Conservation (phyloP, 306 rosid genomes). For the Malus fusca region DNA sequence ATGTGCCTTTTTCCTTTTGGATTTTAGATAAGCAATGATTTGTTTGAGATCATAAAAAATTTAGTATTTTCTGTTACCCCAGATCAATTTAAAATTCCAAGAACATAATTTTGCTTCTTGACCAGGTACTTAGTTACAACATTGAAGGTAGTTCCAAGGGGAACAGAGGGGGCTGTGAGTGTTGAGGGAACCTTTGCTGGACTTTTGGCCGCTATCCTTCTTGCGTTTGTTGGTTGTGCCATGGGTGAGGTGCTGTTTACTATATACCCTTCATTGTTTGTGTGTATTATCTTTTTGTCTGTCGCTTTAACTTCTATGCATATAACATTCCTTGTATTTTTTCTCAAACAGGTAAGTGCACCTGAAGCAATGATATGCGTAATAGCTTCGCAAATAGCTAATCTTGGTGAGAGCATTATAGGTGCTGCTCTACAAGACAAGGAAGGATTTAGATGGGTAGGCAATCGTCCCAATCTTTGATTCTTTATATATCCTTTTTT, state of each 20-base stretch:
- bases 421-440: conserved; percentile 92
- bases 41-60: background rate
- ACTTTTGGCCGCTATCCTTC: conserved; percentile 64
- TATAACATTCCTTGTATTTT: conserved; percentile 2
- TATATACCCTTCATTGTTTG: background rate
- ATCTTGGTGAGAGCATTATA: conserved; percentile 91
- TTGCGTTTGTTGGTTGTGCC: conserved; percentile 56
- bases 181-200: conserved; percentile 94
- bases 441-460: conserved; percentile 92
- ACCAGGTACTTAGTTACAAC: conserved; percentile 85
- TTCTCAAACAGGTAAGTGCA: conserved; percentile 43
- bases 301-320: background rate
- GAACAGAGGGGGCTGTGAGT: conserved; percentile 98
- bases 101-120: conserved; percentile 9
- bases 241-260: conserved; percentile 60
- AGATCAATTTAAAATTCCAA: background rate
- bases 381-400: conserved; percentile 92
- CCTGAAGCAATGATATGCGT: conserved; percentile 70
- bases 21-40: background rate
- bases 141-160: conserved; percentile 88
- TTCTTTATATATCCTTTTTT: background rate
- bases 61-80: background rate
- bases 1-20: background rate
- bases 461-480: conserved; percentile 11
- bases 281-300: background rate